phyloP scores from a whole-genome alignment of 1,284 basidiomycete species.

The Cystobasidiaceae sp. region DNA sequence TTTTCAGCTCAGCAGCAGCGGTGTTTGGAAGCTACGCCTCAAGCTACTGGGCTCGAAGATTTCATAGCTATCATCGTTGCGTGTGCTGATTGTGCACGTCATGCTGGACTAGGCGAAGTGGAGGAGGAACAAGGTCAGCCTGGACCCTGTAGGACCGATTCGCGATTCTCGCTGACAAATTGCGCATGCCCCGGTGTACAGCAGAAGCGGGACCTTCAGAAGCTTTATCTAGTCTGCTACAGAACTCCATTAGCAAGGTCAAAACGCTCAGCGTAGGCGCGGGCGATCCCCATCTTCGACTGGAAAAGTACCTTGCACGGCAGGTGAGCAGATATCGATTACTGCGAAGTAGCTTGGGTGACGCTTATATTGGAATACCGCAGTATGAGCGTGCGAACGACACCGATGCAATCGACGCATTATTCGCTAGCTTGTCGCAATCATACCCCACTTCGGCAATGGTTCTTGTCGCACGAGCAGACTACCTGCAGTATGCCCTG shows the following conservation, averaged over 20 bases:
- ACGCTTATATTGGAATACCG: neutral
- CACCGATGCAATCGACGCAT: conserved; percentile 37
- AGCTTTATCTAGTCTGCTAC: conserved; percentile 32
- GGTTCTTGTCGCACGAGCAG: conserved; percentile 42
- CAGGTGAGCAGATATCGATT: conserved; percentile 55
- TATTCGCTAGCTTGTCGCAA: conserved; percentile 42
- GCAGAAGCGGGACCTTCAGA: neutral
- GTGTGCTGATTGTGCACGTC: conserved; percentile 35
- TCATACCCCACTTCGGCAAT: conserved; percentile 33
- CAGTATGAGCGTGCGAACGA: conserved; percentile 43
- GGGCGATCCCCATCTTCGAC: conserved; percentile 59
- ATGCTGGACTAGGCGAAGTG: too few relatives aligned
- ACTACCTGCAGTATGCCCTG: conserved; percentile 46
- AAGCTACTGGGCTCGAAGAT: conserved; percentile 53
- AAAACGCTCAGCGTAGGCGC: conserved; percentile 54
- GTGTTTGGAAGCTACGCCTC: neutral
- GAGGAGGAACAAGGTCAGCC: too few relatives aligned
- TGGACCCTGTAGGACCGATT: too few relatives aligned
- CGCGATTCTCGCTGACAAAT: neutral
- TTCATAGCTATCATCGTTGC: conserved; percentile 51
- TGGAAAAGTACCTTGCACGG: conserved; percentile 73
- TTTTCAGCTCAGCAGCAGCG: neutral
- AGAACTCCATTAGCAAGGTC: conserved; percentile 42
- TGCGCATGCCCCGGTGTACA: neutral
- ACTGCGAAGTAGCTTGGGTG: neutral